These are phyloP conservation scores for Coelastrella sp. DNA, from an alignment of 139 green algal genomes.

Conservation along the genomic window DNA sequence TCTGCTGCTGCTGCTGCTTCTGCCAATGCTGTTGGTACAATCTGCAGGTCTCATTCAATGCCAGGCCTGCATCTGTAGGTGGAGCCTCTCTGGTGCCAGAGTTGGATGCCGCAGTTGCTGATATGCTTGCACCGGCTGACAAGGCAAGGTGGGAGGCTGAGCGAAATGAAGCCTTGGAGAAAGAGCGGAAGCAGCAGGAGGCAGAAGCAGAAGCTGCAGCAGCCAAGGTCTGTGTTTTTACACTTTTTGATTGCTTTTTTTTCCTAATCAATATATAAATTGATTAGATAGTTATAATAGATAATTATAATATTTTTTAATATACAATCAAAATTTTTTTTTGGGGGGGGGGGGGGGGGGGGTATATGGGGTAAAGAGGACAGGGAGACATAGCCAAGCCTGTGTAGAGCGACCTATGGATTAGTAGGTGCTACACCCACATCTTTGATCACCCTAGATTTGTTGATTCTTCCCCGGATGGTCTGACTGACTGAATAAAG, in stretches of 20 bases:
- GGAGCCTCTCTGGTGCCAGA: slow-evolving; percentile 22
- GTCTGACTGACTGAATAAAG: too few relatives aligned
- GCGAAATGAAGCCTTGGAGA: slow-evolving; percentile 42
- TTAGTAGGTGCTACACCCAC: too few relatives aligned
- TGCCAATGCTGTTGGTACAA: not conserved
- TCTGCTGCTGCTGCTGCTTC: not conserved
- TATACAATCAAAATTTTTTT: too few relatives aligned
- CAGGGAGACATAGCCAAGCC: too few relatives aligned
- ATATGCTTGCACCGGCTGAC: slow-evolving; percentile 57
- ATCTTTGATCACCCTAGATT: too few relatives aligned
- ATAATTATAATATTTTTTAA: not conserved
- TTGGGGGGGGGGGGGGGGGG: too few relatives aligned
- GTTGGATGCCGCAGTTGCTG: slow-evolving; percentile 17
- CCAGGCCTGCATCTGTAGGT: not conserved
- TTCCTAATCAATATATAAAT: too few relatives aligned
- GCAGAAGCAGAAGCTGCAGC: slow-evolving; percentile 28
- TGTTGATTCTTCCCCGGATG: too few relatives aligned
- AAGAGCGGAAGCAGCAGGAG: slow-evolving; percentile 45
- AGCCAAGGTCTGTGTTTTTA: slow-evolving; percentile 6
- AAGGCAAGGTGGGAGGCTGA: slow-evolving; percentile 54
- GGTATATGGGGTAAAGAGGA: too few relatives aligned
- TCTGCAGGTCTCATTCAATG: not conserved
- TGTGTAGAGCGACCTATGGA: too few relatives aligned
- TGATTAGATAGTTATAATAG: not conserved
- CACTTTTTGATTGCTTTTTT: too few relatives aligned